Evolutionary conservation across 768 basidiomycete species (phyloP).

Genomic region (Tulasnella sp.): DNA sequence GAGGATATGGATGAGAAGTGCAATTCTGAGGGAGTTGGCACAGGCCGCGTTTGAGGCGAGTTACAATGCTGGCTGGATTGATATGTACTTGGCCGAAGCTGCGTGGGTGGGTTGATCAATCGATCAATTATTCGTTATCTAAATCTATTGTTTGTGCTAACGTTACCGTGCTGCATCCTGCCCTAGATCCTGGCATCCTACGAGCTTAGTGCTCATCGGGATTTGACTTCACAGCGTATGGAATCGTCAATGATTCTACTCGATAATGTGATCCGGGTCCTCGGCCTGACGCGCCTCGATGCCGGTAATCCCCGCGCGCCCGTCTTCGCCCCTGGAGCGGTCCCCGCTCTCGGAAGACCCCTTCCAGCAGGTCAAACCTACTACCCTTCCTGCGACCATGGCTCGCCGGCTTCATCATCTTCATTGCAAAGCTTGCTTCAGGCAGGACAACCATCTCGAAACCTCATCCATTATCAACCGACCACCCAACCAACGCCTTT

Average conservation of each 20-base stretch:
- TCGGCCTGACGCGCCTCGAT: slow-evolving; percentile 14
- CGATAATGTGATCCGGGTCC: slow-evolving; percentile 10
- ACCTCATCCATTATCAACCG: neutral
- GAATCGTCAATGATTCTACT: neutral
- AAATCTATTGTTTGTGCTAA: neutral
- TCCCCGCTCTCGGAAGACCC: slow-evolving; percentile 8
- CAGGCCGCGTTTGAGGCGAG: slow-evolving; percentile 14
- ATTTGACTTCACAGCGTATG: neutral
- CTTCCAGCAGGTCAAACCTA: neutral
- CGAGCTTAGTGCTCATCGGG: slow-evolving; percentile 14
- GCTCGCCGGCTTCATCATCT: neutral
- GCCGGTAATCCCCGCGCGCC: slow-evolving; percentile 8
- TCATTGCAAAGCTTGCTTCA: neutral
- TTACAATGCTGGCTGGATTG: slow-evolving; percentile 16
- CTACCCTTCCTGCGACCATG: neutral
- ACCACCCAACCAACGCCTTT: slow-evolving; percentile 8
- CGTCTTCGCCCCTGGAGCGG: slow-evolving; percentile 6
- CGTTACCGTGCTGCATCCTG: too few relatives aligned
- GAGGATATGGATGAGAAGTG: neutral
- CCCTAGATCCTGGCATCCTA: slow-evolving; percentile 13
- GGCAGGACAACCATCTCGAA: too few relatives aligned
- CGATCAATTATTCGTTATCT: too few relatives aligned
- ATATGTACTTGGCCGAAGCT: slow-evolving; percentile 11
- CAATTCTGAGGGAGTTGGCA: slow-evolving; percentile 13
- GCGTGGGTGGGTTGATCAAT: slow-evolving; percentile 10